A percentile compares a stretch with the other conserved stretches of the same genome.
These are phyloP conservation scores for Lachnellula occidentalis DNA, from an alignment of 2,329 filamentous ascomycete species.

Conservation along the genomic window DNA sequence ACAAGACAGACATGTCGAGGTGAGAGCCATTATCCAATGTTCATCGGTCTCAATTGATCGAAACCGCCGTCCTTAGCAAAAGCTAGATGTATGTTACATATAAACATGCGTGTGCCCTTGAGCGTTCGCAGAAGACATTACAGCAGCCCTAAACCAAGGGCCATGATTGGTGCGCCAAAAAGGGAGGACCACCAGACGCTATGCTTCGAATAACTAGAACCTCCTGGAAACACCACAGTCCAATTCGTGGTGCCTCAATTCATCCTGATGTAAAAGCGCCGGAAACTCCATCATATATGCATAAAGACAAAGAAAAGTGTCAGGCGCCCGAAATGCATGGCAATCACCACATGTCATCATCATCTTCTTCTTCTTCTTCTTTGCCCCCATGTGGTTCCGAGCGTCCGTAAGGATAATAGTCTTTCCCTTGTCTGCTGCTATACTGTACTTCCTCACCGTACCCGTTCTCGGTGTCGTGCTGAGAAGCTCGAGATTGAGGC, in stretches of 20 bases:
- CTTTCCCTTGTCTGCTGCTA: conserved; percentile 22
- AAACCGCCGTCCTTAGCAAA: conserved; percentile 7
- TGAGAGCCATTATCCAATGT: conserved; percentile 3
- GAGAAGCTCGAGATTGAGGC: conserved; percentile 30
- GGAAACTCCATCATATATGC: conserved; percentile 32
- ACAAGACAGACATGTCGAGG: background rate
- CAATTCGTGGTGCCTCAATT: conserved; percentile 6
- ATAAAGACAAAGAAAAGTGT: conserved; percentile 16
- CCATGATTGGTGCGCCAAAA: conserved; percentile 16
- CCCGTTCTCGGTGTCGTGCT: conserved; percentile 28
- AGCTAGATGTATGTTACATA: conserved; percentile 28
- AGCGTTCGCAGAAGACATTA: conserved; percentile 20
- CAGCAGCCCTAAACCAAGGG: conserved; percentile 14
- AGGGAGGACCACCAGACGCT: conserved; percentile 26
- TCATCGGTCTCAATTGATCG: conserved; percentile 17
- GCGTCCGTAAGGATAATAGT: conserved; percentile 27
- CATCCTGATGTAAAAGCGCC: conserved; percentile 24
- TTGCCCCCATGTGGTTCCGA: conserved; percentile 19
- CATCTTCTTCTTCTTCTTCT: conserved; percentile 23
- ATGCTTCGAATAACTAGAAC: conserved; percentile 28
- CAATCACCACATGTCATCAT: conserved; percentile 32
- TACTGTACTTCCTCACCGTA: conserved; percentile 29
- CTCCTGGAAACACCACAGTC: conserved; percentile 11
- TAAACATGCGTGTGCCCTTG: conserved; percentile 19
- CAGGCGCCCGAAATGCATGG: conserved; percentile 9